Evolutionary conservation across 441 rosid species (phyloP), one percentile per base, ranked within the genome.

Genomic region (Pelargonium myrrhifolium): DNA sequence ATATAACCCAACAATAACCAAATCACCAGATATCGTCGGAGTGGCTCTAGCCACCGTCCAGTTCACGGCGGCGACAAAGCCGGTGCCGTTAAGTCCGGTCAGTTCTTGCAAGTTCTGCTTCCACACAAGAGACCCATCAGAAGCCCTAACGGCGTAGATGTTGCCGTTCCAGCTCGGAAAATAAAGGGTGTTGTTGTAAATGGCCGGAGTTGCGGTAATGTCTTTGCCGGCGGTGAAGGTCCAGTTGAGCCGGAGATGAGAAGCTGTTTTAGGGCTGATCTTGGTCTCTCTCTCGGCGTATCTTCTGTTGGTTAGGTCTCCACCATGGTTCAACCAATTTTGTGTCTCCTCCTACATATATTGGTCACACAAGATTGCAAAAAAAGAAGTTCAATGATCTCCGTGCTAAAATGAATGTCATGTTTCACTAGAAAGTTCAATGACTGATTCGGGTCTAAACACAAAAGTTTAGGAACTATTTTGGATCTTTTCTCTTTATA

Each of bases 161-260:
- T 68, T 70, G 2, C 86, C 83, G 66, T 82, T 84, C 86, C 84
- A 82, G 73, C 80, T 75, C 6, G 86, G 80, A 18, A 82, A 82
- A 63, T 82, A 82, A 47, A 78, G 61, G 17, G 69, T 65, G 14
- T 76, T 71, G 26, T 77, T 26, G 31, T 62, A 74, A 53, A 82
- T 77, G 9, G 84, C 74, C 0, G 80, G 86, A 24, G 84, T 82
- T 58, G 81, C 78, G 28, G 77, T 53, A 20, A 80, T 69, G 14
- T 82, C 80, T 14, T 39, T 61, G 2, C 86, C 82, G 60, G 85
- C 74, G 4, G 47, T 17, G 65, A 78, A 82, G 51, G 75, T 66
- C 83, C 83, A 80, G 35, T 75, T 84, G 62, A 82, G 18, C 6
- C 20, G 65, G 17, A 82, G 66, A 17, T n/a, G 60, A 35, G 72